Base-by-base conservation (phyloP, 805 yeast species). In the Pichia cephalocereana region DNA sequence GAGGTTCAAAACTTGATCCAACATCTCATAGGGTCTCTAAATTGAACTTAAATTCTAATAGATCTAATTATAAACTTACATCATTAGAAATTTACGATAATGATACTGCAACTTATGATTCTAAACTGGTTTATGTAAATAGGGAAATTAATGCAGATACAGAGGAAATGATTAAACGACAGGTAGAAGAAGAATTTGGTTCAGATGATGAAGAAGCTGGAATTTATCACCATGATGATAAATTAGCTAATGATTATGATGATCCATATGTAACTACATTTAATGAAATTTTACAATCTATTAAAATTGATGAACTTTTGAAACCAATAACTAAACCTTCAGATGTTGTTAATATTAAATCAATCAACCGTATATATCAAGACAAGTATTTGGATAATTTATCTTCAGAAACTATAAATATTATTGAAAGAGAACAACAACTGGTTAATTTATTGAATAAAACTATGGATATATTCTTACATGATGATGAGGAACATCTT, bases 261-360 rank as follows among this genome's bases (percentile, higher is more conserved):
- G 59, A 58, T 15, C 54, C 49, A 6, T 47, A 49, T n/a, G 46
- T 38, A 2, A 32, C 43, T 8, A 43, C 44, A 15, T 36, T 43
- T 15, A 52, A 56, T 12, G 57, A 54, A 23, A 68, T 80, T 15
- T 72, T 80, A 54, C 62, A 64, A 8, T 69, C 74, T 4, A 70
- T 82, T 1, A 74, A 80, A 55, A 61, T 83, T 3, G 76, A 74
- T 30, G 69, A 80, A 41, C 70, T 89, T 18, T 67, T 93, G 51
- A 78, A 83, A 6, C 96, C 98, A 0, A 77, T 93, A 14, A 71
- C 79, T 9, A 85, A 86, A 49, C 93, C 96, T 0, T 72, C 86
- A 3, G 96, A 93, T 56, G 66, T 91, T 2, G 77, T 84, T 1
- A 71, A 73, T 3, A 90, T 87, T 58, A 83, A 82, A 14, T 77